A percentile compares a stretch with the other conserved stretches of the same genome.
phyloP scores from a whole-genome alignment of 1,284 basidiomycete species.

The Leccinum pachyderme region DNA sequence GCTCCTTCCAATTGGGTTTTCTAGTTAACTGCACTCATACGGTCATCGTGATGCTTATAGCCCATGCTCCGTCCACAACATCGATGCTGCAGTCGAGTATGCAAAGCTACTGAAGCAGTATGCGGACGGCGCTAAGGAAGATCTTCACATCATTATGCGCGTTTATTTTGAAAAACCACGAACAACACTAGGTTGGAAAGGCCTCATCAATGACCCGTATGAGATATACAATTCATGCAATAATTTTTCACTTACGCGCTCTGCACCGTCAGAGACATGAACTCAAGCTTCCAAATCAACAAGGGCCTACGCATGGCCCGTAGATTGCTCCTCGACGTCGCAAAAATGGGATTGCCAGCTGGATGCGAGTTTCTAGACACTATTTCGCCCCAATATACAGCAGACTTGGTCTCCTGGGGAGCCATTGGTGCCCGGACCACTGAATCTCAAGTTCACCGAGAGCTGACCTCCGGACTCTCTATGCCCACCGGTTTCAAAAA shows the following conservation, averaged over 20 bases:
- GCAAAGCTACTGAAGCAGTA: conserved; percentile 79
- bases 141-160: conserved; percentile 94
- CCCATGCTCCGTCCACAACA: conserved; percentile 91
- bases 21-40: conserved; percentile 9
- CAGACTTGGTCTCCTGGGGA: conserved; percentile 95
- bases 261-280: conserved; percentile 51
- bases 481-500: conserved; percentile 90
- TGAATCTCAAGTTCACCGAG: conserved; percentile 94
- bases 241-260: not conserved
- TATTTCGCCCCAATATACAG: conserved; percentile 91
- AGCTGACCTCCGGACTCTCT: conserved; percentile 80
- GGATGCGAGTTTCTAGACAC: conserved; percentile 91
- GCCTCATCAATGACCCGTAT: conserved; percentile 90
- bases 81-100: conserved; percentile 82
- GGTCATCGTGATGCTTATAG: conserved; percentile 45
- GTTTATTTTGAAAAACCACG: conserved; percentile 97
- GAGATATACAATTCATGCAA: not conserved
- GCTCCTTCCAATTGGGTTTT: not conserved
- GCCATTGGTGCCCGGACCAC: conserved; percentile 96
- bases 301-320: conserved; percentile 92
- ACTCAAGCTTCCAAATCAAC: conserved; percentile 91
- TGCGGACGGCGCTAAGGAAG: conserved; percentile 77
- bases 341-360: conserved; percentile 81
- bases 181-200: conserved; percentile 98
- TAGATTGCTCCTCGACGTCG: conserved; percentile 83